Percentiles rank a stretch among this genome's conserved stretches.
Conservation (phyloP, 257 asterid genomes). For the Solanum lignicaule region DNA sequence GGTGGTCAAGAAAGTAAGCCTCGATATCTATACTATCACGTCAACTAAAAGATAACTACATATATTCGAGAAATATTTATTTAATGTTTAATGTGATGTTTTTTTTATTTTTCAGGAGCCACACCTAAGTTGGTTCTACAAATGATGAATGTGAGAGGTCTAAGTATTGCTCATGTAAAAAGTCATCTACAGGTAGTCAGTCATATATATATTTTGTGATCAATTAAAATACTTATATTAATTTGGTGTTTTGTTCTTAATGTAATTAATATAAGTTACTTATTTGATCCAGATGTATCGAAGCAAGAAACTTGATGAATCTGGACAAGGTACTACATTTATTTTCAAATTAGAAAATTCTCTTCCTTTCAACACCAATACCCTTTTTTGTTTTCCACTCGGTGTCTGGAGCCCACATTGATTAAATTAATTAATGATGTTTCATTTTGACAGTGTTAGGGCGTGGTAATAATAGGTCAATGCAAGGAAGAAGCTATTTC, state of each 20-base stretch:
- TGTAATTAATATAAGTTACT: neutral
- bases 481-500: slow-evolving; percentile 34
- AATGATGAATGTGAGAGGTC: slow-evolving; percentile 78
- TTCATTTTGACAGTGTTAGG: slow-evolving; percentile 46
- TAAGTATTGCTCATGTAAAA: slow-evolving; percentile 88
- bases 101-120: slow-evolving; percentile 43
- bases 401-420: too few species aligned
- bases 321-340: slow-evolving; percentile 55
- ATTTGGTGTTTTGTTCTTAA: neutral
- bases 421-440: neutral
- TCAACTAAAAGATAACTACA: neutral
- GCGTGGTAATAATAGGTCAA: slow-evolving; percentile 26
- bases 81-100: neutral
- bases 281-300: slow-evolving; percentile 64
- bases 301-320: slow-evolving; percentile 79
- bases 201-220: neutral
- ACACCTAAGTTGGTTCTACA: slow-evolving; percentile 94
- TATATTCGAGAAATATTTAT: neutral
- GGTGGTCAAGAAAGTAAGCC: slow-evolving; percentile 96
- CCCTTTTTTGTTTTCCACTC: too few species aligned
- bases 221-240: neutral
- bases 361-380: neutral
- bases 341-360: neutral
- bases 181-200: slow-evolving; percentile 83
- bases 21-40: neutral